Evolutionary conservation across 257 asterid genomes (phyloP), one percentile per base, ranked within the genome.

Genomic region (Ajuga chamaepitys): DNA sequence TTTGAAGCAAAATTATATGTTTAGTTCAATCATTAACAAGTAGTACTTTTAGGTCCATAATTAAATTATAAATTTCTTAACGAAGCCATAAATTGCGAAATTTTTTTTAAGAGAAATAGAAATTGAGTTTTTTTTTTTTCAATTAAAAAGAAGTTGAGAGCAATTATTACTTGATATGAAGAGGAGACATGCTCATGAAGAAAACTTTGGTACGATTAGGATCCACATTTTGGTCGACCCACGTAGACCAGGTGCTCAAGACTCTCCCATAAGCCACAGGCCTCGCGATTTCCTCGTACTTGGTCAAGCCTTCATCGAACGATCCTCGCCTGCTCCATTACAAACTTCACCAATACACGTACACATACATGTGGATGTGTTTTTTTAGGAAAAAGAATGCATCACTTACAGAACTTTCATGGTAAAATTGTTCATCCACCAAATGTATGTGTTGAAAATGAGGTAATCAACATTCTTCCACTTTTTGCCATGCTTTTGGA

Each of bases 141-240:
- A n/a, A n/a, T n/a, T n/a, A n/a, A n/a, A n/a, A 35, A 5, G 17
- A 59, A 34, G 25, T 37, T 11, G 52, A 22, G 2, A 20, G 48
- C 8, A 32, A 34, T 41, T 41, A 32, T 57, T 89, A 90, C 97
- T 82, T 90, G 84, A 90, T 83, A 65, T 90, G 97, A 58, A 90
- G 97, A 65, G 97, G 97, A n/a, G 97, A 90, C 96, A 64, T 90
- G 96, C 97, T 90, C 90, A 85, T 81, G 79, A 90, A 90, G 79
- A 85, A 90, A 13, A 87, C 87, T 71, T 75, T 76, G 9, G 93
- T 90, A 0, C 71, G 80, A 71, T 83, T 84, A 9, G 83, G 82
- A 72, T 90, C 70, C 8, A 90, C 65, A 35, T 87, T 82, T 32
- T 67, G 56, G 11, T 87, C 83, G 4, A 85, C 86, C 97, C 97